These are phyloP conservation scores for Diaporthe vexans DNA, from an alignment of 2,329 filamentous ascomycete species.

Conservation along the genomic window DNA sequence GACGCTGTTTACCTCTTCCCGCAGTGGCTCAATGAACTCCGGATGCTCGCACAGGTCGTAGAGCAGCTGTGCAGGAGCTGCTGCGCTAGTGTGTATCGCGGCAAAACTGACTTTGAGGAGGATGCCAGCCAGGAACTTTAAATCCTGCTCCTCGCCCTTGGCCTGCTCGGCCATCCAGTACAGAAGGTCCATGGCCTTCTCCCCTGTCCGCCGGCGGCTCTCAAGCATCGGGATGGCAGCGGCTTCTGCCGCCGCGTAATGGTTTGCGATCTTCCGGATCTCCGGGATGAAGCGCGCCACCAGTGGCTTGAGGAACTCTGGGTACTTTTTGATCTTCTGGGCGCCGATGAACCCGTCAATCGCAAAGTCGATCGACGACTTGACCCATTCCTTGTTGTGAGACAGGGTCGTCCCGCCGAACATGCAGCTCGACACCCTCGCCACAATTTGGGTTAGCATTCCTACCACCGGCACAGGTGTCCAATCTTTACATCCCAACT, in stretches of 20 bases:
- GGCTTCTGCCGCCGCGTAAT: constrained; percentile 45
- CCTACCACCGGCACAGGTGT: constrained; percentile 46
- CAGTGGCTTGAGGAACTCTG: constrained; percentile 47
- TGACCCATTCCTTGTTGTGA: constrained; percentile 49
- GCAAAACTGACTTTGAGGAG: constrained; percentile 62
- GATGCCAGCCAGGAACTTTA: constrained; percentile 49
- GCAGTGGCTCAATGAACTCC: constrained; percentile 63
- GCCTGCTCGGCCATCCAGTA: constrained; percentile 46
- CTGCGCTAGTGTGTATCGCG: constrained; percentile 65
- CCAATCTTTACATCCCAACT: constrained; percentile 10
- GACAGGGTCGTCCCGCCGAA: constrained; percentile 47
- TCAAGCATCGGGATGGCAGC: constrained; percentile 48
- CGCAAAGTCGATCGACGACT: constrained; percentile 49
- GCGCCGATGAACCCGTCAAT: constrained; percentile 49
- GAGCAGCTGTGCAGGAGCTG: constrained; percentile 61
- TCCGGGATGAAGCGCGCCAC: constrained; percentile 46
- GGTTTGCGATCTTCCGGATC: constrained; percentile 47
- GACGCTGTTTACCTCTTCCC: constrained; percentile 62
- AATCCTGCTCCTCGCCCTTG: constrained; percentile 25
- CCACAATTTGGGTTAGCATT: constrained; percentile 47
- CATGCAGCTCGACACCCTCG: constrained; percentile 49
- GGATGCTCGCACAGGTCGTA: constrained; percentile 66
- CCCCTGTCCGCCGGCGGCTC: constrained; percentile 24
- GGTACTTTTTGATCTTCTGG: constrained; percentile 43
- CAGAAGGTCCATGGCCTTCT: constrained; percentile 45